Percentiles rank a stretch among this genome's conserved stretches.
phyloP scores from a whole-genome alignment of 345 rosid species.

The Hibiscus tridactylites region DNA sequence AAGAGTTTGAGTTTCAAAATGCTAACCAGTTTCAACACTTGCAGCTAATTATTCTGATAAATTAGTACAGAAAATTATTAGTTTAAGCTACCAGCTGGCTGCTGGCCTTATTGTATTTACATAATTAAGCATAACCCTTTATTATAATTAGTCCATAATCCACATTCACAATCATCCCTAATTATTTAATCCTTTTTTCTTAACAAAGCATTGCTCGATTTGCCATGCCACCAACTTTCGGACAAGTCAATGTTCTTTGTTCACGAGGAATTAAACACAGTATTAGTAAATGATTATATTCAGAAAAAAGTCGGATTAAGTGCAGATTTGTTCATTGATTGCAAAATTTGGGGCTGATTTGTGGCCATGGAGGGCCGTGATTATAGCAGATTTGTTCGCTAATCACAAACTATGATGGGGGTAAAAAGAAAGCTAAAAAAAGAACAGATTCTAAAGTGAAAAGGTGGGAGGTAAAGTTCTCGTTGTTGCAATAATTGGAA shows the following conservation, averaged over 20 bases:
- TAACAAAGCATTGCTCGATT: not conserved
- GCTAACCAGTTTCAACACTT: not conserved
- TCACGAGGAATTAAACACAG: no score
- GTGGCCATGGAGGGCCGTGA: not conserved
- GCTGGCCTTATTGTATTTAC: not conserved
- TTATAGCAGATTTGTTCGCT: constrained; percentile 6
- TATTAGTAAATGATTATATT: no score
- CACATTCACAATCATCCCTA: not conserved
- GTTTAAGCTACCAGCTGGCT: not conserved
- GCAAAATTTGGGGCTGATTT: not conserved
- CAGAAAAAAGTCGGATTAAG: no score
- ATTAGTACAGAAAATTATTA: not conserved
- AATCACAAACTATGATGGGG: not conserved
- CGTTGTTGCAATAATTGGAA: no score
- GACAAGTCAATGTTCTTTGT: constrained; percentile 2
- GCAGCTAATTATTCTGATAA: not conserved
- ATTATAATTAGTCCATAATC: not conserved
- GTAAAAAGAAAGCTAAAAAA: not conserved
- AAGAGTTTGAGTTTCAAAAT: not conserved
- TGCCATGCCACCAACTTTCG: constrained; percentile 1
- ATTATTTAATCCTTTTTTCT: not conserved
- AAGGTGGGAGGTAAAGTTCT: not conserved
- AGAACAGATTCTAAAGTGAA: constrained; percentile 15
- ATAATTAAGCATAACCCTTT: not conserved
- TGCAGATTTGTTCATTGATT: no score